phyloP scores from a whole-genome alignment of 306 rosid species.

The Quercus cerris region DNA sequence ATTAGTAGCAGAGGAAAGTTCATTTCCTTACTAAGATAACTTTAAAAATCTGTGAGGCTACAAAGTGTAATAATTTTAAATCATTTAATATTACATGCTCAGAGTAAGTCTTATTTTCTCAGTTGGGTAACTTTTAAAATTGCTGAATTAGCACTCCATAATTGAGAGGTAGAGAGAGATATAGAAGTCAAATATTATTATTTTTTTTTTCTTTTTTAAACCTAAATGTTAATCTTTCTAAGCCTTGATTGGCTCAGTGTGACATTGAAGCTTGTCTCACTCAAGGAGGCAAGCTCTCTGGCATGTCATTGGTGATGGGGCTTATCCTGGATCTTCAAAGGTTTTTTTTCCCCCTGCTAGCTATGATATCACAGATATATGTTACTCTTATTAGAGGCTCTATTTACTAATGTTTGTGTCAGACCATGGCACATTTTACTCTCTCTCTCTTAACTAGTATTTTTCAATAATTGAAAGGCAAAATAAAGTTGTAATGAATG shows the following conservation, averaged over 20 bases:
- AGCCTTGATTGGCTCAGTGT: slow-evolving; percentile 14
- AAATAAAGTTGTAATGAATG: no score
- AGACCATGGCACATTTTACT: neutral
- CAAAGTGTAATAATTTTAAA: neutral
- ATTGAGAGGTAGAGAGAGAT: neutral
- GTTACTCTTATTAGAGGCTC: neutral
- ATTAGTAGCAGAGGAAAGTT: slow-evolving; percentile 9
- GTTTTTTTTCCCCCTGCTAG: neutral
- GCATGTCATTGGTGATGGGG: slow-evolving; percentile 43
- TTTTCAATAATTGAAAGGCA: no score
- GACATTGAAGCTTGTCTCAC: slow-evolving; percentile 54
- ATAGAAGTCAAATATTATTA: neutral
- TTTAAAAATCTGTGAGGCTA: slow-evolving; percentile 2
- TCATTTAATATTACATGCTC: slow-evolving; percentile 16
- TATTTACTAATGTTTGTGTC: neutral
- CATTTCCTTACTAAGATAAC: slow-evolving; percentile 17
- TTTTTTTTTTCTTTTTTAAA: neutral
- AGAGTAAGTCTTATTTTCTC: neutral
- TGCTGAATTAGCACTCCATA: neutral
- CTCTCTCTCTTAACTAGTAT: neutral
- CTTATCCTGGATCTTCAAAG: slow-evolving; percentile 38
- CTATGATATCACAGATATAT: neutral
- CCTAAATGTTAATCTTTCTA: neutral
- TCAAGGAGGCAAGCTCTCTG: slow-evolving; percentile 56
- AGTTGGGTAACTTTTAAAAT: neutral